Evolutionary conservation across 768 basidiomycete species (phyloP), one percentile per base, ranked within the genome.

Genomic region (Crassisporium funariophilum): DNA sequence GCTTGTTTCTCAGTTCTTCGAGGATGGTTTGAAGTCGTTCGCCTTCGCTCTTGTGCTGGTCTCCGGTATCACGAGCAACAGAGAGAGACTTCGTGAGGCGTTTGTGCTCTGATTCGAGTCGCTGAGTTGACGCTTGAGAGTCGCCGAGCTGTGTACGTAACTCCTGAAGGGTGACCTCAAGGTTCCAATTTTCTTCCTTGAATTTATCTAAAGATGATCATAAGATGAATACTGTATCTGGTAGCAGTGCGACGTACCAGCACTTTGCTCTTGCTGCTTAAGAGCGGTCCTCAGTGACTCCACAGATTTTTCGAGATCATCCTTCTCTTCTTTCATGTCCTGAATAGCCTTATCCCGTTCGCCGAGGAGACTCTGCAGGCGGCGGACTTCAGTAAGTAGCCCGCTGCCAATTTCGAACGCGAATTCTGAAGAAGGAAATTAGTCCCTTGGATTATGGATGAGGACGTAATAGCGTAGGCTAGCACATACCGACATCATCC

Each of bases 181-280:
- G 83, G 61, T 98, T 95, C 97, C 97, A 98, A 65, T 97, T 98
- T 69, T 95, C 93, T 70, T 98, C 95, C 70, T 93, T 93, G 82
- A 84, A 95, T 53, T 93, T 92, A 65, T 98, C 95, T 87, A 59
- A 27, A 31, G 27, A 41, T 52, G 31, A 16, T 36, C n/a, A 39
- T 13, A 39, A 40, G 12, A 21, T 23, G 35, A 25, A 19, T 24
- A 52, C 20, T 45, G 31, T 21, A 38, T 16, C 45, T 3, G 22
- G 23, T 20, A 52, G 49, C 24, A 35, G 44, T 27, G 27, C 22
- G 19, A 67, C 81, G 44, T 54, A 87, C 91, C 91, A 48, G 88
- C 77, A 49, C 75, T 86, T 64, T 86, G 81, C 68, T 97, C 91
- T 59, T 93, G 88, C 38, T 84, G 76, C 53, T 82, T 75, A n/a